Base-by-base conservation (phyloP, 179 eudicot species). In the Silene noctiflora region DNA sequence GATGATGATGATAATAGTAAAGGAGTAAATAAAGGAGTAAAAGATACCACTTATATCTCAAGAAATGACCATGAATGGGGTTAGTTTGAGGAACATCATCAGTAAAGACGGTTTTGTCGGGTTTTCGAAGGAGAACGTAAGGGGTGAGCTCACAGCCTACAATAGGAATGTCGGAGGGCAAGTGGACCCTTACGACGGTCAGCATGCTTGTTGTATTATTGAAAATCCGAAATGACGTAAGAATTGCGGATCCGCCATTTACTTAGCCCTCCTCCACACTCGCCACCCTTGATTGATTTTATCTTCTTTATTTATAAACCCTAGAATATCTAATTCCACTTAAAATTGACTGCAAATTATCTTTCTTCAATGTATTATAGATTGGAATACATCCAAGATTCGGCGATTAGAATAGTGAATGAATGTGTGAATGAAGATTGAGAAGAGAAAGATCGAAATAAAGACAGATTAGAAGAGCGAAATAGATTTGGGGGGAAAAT, bases 61-160 rank as follows among this genome's bases (percentile, higher is more conserved):
- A 83, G 82, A 91, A 95, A 77, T 83, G 83, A 3, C 97, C 97
- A 17, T 93, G 92, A 60, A 95, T 21, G 4, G 97, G 97, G 5
- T 85, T 81, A 6, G 85, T 76, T 61, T 91, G 97, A 29, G 89
- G 82, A 16, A 91, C 87, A 89, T 95, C 99, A 22, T 95, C 98
- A 24, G 80, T 85, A 24, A 81, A 66, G 4, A 86, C 79, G 25
- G 81, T 19, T 76, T 95, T 91, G 70, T 95, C 96, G 2, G 91
- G 85, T 27, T 87, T 88, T 4, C 90, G 86, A 31, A 91, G 66
- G 10, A 91, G 84, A 71, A 95, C 97, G 74, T 95, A 95, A 0
- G 99, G 99, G 62, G 93, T 82, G 51, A 95, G 90, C 84, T 95
- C 99, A 60, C 99, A 95, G 12, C 99, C 99, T 73, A 95, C 99